These are phyloP conservation scores for Hyphopichia burtonii DNA, from an alignment of 1,139 yeast genomes.

Conservation along the genomic window DNA sequence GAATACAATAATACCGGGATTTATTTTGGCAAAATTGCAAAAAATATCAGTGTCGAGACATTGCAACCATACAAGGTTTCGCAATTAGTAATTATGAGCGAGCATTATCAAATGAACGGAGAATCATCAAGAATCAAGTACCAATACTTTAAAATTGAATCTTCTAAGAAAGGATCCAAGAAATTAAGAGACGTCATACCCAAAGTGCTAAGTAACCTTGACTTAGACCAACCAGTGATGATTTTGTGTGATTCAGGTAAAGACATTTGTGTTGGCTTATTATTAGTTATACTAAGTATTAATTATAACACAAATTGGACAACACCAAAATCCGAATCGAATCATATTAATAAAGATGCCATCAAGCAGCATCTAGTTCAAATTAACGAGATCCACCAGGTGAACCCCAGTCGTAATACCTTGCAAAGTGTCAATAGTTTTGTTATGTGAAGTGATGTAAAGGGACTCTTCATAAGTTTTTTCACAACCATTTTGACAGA, in stretches of 20 bases:
- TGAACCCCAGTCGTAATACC: conserved; percentile 77
- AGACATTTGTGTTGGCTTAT: conserved; percentile 65
- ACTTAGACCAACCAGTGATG: conserved; percentile 21
- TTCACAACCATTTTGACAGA: too few species aligned
- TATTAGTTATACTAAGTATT: conserved; percentile 50
- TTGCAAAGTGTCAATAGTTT: conserved; percentile 56
- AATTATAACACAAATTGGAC: conserved; percentile 47
- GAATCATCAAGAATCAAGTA: conserved; percentile 14
- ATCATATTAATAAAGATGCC: conserved; percentile 39
- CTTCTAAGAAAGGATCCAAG: conserved; percentile 65
- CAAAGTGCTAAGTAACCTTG: conserved; percentile 22
- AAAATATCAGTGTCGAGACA: conserved; percentile 14
- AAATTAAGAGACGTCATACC: conserved; percentile 47
- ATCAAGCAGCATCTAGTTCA: conserved; percentile 58
- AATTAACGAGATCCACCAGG: conserved; percentile 44
- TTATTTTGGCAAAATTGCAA: conserved; percentile 26
- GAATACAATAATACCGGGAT: conserved; percentile 23
- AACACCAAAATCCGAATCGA: conserved; percentile 9
- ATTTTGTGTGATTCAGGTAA: conserved; percentile 64
- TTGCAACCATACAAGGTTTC: conserved; percentile 8
- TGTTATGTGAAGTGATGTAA: not conserved
- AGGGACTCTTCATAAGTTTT: too few species aligned
- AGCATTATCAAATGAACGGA: conserved; percentile 14
- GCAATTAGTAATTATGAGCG: conserved; percentile 26
- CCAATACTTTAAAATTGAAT: conserved; percentile 27